Base-by-base conservation (phyloP, 768 basidiomycete species). In the Phanerodontia chrysosporium region DNA sequence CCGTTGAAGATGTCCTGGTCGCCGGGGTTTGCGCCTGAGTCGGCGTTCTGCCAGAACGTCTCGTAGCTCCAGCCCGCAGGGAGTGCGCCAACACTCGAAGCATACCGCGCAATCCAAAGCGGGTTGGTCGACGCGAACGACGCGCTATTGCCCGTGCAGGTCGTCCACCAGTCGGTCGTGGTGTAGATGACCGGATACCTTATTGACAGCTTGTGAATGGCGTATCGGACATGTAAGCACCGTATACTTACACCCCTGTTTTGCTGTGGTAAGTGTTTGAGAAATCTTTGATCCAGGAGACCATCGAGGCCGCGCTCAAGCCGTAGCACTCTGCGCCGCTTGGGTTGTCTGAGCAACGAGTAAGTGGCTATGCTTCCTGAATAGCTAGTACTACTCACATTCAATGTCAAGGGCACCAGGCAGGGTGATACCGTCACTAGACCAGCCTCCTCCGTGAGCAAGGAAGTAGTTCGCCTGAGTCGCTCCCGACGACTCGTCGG, bases 391-490 rank as follows among this genome's bases (percentile, higher is more conserved):
- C 8, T 7, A 60, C 77, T 57, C 35, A 85, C 85, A 79, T 64
- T 87, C 83, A 55, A 88, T 81, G 61, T 86, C 85, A 12, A 87
- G 69, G 6, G 81, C 81, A 12, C 85, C 85, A 25, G 86, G 85
- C 16, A 86, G 83, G 39, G 85, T 87, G 32, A 74, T 80, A 2
- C 80, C 83, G 59, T 85, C 83, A 1, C 67, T 67, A 30, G 75
- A 76, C 83, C 83, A 85, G 13, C 80, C 82, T 62, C 81, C 84
- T 57, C 86, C 84, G 49, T 86, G 66, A 2, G 76, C 76, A 8
- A 85, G 69, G 72, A 87, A 87, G 67, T 73, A 86, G 6, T 73
- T 74, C 6, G 84, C 86, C 65, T 89, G 86, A 9, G 75, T 67
- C 0, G 83, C 83, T 29, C 86, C 86, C 28, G 77, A 76, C 21